Evolutionary conservation across 73 alveolate genomes (phyloP).

Genomic region (Tetrahymena malaccensis): DNA sequence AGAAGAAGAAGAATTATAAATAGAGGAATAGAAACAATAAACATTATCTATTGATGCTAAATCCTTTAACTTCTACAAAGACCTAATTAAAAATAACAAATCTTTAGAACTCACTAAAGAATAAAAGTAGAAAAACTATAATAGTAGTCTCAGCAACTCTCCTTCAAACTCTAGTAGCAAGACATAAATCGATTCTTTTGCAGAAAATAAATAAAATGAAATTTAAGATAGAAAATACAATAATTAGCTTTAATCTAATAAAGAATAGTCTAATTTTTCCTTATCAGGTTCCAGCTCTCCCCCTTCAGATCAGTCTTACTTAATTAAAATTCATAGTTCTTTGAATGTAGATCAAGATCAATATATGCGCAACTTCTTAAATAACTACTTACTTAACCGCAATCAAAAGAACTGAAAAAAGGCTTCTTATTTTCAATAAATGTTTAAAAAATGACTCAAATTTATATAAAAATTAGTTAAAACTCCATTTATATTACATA

Average conservation of each 20-base stretch:
- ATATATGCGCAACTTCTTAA: neutral
- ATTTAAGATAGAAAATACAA: neutral
- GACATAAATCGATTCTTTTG: neutral
- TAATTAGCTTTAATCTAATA: neutral
- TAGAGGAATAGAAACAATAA: neutral
- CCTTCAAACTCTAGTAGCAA: neutral
- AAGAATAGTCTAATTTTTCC: neutral
- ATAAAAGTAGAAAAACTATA: neutral
- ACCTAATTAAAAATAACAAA: neutral
- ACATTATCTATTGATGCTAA: neutral
- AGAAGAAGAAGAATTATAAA: neutral
- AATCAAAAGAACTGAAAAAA: neutral
- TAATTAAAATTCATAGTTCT: neutral
- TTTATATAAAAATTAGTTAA: neutral
- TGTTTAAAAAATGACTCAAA: neutral
- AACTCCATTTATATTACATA: neutral
- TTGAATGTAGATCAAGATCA: neutral
- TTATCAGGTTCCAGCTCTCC: neutral
- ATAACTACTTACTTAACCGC: neutral
- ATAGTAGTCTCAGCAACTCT: neutral
- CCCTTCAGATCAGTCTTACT: neutral
- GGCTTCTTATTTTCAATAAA: neutral
- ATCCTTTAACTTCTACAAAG: neutral
- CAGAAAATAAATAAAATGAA: neutral
- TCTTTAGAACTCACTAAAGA: neutral